Evolutionary conservation across 2,329 filamentous ascomycete genomes (phyloP), one percentile per base, ranked within the genome.

Genomic region (Talaromyces sp.): DNA sequence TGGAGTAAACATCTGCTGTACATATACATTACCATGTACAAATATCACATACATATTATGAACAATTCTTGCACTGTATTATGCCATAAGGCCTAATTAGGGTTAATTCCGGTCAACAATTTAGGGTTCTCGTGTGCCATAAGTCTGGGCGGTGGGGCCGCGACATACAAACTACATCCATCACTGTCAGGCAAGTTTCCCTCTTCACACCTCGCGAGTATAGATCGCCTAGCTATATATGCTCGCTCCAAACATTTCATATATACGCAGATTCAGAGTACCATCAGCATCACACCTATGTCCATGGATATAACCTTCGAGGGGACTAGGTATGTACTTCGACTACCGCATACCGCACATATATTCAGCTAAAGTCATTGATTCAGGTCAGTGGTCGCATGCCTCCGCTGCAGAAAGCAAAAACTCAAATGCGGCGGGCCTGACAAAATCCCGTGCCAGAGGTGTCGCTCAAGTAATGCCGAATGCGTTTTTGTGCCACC

Each of bases 401-500:
- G 56, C 35, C 56, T 58, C 27, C 35, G 56, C 22, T 58, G 56
- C 27, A 58, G 56, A 43, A 58, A 43, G 56, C 56, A 58, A 17
- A 58, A 58, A 17, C 37, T 58, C 37, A 58, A 58, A 17, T 58
- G 56, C 11, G 56, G 56, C 13, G 37, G 39, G 2, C 22, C 25
- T 43, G 56, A 41, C 4, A 43, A 59, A 22, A 33, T 45, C 11
- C 39, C 56, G 17, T 59, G 56, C n/a, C 56, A 59, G 56, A 58
- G 56, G n/a, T 59, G 56, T 41, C 56, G 37, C 22, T 17, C 22
- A 45, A 59, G 37, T 17, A 59, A 45, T 5, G 37, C 56, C 15
- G 39, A 59, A 45, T 59, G 56, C 41, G 56, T 33, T 19, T 45
- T 45, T 59, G 39, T 59, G 9, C 56, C 37, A 10, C 56, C 37